Evolutionary conservation across 2,329 filamentous ascomycete species (phyloP).

Genomic region (Neonectria coccinea): DNA sequence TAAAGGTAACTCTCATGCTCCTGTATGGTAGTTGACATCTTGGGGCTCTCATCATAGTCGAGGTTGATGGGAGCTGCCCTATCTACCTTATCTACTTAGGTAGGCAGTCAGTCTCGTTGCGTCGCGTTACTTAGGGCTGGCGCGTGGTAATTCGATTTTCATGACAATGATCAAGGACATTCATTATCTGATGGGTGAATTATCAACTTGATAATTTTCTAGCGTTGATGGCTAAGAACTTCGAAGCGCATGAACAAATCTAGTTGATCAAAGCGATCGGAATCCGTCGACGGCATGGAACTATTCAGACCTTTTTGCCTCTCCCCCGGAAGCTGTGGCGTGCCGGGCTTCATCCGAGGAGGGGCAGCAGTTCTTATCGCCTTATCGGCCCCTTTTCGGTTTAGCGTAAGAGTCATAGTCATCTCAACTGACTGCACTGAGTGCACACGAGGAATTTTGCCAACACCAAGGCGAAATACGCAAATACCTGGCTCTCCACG

Average conservation of each 20-base stretch:
- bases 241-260: background rate
- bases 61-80: background rate
- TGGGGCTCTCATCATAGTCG: background rate
- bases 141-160: background rate
- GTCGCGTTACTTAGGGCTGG: background rate
- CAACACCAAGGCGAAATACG: conserved; percentile 52
- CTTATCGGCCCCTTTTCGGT: conserved; percentile 51
- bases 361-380: conserved; percentile 54
- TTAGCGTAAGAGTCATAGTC: conserved; percentile 56
- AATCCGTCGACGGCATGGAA: background rate
- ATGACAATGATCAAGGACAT: no score
- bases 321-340: conserved; percentile 2
- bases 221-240: background rate
- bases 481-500: conserved; percentile 39
- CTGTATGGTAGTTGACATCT: background rate
- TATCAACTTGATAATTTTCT: no score
- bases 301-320: no score
- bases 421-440: conserved; percentile 52
- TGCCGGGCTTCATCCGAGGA: conserved; percentile 49
- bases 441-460: conserved; percentile 59
- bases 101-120: background rate
- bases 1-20: background rate
- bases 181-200: no score
- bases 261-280: background rate
- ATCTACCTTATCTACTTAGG: background rate